Evolutionary conservation across 192 early-diverging fungal genomes (phyloP).

Genomic region (Coemansia sp.): DNA sequence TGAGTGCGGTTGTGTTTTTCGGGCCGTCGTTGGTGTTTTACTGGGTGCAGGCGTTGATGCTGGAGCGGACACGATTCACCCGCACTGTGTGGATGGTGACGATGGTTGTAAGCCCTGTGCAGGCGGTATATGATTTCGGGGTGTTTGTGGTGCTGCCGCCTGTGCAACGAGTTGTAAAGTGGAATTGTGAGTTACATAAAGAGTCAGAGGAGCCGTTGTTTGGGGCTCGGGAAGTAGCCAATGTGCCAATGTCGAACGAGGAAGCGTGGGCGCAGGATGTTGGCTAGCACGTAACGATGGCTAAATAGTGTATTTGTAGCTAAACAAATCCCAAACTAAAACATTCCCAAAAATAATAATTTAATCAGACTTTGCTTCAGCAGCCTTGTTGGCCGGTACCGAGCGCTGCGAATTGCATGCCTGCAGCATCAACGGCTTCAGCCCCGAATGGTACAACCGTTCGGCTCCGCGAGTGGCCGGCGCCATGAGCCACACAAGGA

Average conservation of each 20-base stretch:
- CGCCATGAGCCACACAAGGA: constrained; percentile 83
- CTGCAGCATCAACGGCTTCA: constrained; percentile 73
- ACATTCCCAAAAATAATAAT: neutral
- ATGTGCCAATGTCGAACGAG: constrained; percentile 15
- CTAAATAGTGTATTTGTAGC: no score
- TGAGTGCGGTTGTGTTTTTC: constrained; percentile 46
- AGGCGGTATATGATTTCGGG: constrained; percentile 29
- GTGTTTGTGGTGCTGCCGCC: constrained; percentile 42
- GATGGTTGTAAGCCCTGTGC: constrained; percentile 29
- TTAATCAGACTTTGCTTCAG: constrained; percentile 23
- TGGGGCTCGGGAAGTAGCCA: constrained; percentile 21
- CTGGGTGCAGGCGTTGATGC: constrained; percentile 45
- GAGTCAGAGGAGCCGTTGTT: constrained; percentile 21
- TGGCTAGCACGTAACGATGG: no score
- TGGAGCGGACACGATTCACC: constrained; percentile 18
- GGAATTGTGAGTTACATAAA: constrained; percentile 46
- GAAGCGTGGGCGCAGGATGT: constrained; percentile 37
- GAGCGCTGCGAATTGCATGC: constrained; percentile 18
- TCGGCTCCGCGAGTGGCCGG: constrained; percentile 78
- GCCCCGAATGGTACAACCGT: constrained; percentile 69
- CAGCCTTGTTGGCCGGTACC: neutral
- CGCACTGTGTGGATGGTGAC: constrained; percentile 27
- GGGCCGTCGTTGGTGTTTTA: constrained; percentile 28
- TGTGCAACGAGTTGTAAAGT: constrained; percentile 38
- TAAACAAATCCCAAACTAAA: no score